Percentiles rank a stretch among this genome's conserved stretches.
Conservation (phyloP, 768 basidiomycete genomes). For the Hortiboletus campestris region DNA sequence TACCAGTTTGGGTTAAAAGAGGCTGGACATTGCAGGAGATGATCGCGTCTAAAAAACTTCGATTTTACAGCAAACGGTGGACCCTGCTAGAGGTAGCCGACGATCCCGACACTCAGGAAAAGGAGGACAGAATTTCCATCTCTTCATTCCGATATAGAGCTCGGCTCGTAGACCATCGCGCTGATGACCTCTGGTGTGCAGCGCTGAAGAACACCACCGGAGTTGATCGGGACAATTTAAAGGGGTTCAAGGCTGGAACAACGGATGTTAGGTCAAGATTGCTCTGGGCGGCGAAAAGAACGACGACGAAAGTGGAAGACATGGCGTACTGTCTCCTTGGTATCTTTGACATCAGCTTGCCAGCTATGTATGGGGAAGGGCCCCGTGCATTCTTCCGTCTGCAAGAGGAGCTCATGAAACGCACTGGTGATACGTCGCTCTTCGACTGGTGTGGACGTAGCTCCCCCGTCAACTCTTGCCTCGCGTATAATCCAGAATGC, state of each 20-base stretch:
- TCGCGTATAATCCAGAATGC: conserved; percentile 19
- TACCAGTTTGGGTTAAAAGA: conserved; percentile 20
- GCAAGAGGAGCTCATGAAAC: conserved; percentile 29
- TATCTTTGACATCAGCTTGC: conserved; percentile 28
- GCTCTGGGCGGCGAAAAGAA: conserved; percentile 29
- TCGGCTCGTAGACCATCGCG: conserved; percentile 21
- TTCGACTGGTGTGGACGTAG: conserved; percentile 26
- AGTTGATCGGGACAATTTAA: conserved; percentile 6
- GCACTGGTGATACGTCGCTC: conserved; percentile 22
- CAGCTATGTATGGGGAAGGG: conserved; percentile 29
- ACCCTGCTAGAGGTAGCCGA: conserved; percentile 23
- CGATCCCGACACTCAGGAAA: conserved; percentile 13
- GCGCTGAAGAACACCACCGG: conserved; percentile 18
- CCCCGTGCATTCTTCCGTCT: conserved; percentile 27
- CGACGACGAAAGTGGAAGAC: conserved; percentile 29
- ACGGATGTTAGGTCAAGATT: conserved; percentile 19
- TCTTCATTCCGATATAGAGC: conserved; percentile 20
- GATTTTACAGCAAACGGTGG: conserved; percentile 28
- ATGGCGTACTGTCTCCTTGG: conserved; percentile 32
- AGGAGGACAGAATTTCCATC: conserved; percentile 4
- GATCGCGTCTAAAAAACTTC: conserved; percentile 26
- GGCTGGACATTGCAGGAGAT: conserved; percentile 31
- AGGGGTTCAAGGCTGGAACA: conserved; percentile 14
- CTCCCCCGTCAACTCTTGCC: conserved; percentile 23
- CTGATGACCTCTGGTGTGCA: conserved; percentile 6